Evolutionary conservation across 1,284 basidiomycete genomes (phyloP), one percentile per base, ranked within the genome.

Genomic region (Fomes fomentarius): DNA sequence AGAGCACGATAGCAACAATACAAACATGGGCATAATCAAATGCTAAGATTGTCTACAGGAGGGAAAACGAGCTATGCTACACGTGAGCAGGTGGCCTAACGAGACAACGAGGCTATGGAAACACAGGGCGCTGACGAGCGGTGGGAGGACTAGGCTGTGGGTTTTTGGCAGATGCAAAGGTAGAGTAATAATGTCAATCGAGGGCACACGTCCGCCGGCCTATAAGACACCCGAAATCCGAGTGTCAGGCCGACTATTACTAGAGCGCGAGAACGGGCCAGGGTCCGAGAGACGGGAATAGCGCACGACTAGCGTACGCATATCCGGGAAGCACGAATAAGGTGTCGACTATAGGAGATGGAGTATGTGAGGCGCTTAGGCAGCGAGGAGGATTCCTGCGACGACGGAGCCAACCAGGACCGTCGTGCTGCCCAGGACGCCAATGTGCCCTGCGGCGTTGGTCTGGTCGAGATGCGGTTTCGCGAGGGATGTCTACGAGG

Each of bases 171-270:
- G n/a, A n/a, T n/a, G n/a, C 43, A 14, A 11, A 22, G 5, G 50
- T 55, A 57, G 26, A 31, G 42, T 60, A 57, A 37, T 39, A 57
- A 54, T 48, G 51, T 56, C 55, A 47, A 48, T 33, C 31, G 31
- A 26, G 41, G 21, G 40, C 39, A 31, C 43, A 37, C 26, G 40
- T 42, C 33, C 39, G 39, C 26, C 26, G 26, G 39, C 30, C 30
- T 24, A 33, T 46, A 15, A 14, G 50, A 43, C 37, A 3, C 34
- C 26, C 3, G 19, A 30, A 4, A 6, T 34, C n/a, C n/a, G n/a
- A 26, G 30, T 19, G 48, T 28, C 33, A 24, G 40, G 41, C 43
- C 35, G 46, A 54, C 37, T 45, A 46, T 46, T 41, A 54, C 11
- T 15, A 37, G 35, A 39, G 38, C 26, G n/a, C 21, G 34, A 44